A percentile compares a stretch with the other conserved stretches of the same genome.
These are phyloP conservation scores for Trichosanthes cucumerina DNA, from an alignment of 306 rosid genomes.

Conservation along the genomic window DNA sequence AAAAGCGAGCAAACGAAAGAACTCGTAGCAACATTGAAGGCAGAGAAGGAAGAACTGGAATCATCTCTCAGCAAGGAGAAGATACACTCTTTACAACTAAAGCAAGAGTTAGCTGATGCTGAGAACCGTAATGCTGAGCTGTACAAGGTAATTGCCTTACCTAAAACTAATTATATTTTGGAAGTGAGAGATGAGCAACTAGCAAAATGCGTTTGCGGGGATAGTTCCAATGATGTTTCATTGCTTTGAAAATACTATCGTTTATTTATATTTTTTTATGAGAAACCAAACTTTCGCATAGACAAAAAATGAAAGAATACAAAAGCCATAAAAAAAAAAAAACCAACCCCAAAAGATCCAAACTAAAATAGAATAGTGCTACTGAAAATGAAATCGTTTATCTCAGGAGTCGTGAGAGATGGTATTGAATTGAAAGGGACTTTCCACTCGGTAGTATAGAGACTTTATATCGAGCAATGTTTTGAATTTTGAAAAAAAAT, in stretches of 20 bases:
- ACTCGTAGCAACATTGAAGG: constrained; percentile 42
- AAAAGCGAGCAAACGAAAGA: constrained; percentile 37
- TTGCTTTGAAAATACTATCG: not conserved
- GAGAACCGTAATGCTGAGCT: constrained; percentile 69
- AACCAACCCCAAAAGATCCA: not conserved
- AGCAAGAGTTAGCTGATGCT: constrained; percentile 66
- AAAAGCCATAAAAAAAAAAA: not conserved
- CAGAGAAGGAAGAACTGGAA: constrained; percentile 71
- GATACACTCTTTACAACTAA: constrained; percentile 51
- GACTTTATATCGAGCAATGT: not conserved
- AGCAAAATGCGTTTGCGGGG: not conserved
- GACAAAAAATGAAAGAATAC: not conserved
- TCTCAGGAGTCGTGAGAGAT: not conserved
- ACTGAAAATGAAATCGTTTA: not conserved
- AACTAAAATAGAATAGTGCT: not conserved
- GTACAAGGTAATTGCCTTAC: constrained; percentile 51
- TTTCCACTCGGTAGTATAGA: not conserved
- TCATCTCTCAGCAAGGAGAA: constrained; percentile 62
- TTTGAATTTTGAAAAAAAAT: not conserved
- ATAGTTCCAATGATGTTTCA: not conserved
- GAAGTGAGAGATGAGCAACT: not conserved
- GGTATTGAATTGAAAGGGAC: not conserved
- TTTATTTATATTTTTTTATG: not conserved
- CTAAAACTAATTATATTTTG: not conserved
- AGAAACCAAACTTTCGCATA: not conserved